Base-by-base conservation (phyloP, 176 grass and related monocot genomes). In the Phoenix dactylifera region DNA sequence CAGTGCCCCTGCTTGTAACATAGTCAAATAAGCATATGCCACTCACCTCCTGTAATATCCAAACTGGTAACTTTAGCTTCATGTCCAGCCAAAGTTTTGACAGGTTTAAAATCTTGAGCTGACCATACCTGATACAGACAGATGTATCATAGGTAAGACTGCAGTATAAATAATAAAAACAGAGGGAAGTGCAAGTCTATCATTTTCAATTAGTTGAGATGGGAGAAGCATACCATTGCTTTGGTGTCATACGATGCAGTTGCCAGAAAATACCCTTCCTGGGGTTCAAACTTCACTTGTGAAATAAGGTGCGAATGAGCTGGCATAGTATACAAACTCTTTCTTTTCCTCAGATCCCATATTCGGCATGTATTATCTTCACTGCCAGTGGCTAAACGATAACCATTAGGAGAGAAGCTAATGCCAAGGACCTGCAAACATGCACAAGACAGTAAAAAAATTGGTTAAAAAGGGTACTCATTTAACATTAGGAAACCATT, bases 51-150 rank as follows among this genome's bases (percentile, higher is more conserved):
- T 71, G 77, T 85, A 64, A 96, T 90, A 88, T 96, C 92, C 83
- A 96, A 82, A 88, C 92, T 81, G 18, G 92, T 96, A 64, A 96
- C 83, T 72, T 96, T 96, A 0, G 86, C 89, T 73, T 96, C 92
- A 6, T 96, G 87, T 30, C 81, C 92, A 49, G 73, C 84, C 69
- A 96, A 84, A 66, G 72, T 76, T 85, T 88, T 96, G 28, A 96
- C 85, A 50, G 92, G 81, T 66, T 90, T 96, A 75, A 82, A 96
- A 80, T 96, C 92, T 44, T 75, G 74, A 69, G 83, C 72, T 56
- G 92, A 88, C 92, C 92, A 96, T 54, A 96, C 66, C 92, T 96
- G 75, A 64, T 73, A 77, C 50, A 44, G 35, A 44, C 7, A 12
- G 10, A 44, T 44, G 28, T 30, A 44, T 44, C 7, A 44, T 6